Conservation (phyloP, 768 basidiomycete genomes). For the Mycena haematopus region DNA sequence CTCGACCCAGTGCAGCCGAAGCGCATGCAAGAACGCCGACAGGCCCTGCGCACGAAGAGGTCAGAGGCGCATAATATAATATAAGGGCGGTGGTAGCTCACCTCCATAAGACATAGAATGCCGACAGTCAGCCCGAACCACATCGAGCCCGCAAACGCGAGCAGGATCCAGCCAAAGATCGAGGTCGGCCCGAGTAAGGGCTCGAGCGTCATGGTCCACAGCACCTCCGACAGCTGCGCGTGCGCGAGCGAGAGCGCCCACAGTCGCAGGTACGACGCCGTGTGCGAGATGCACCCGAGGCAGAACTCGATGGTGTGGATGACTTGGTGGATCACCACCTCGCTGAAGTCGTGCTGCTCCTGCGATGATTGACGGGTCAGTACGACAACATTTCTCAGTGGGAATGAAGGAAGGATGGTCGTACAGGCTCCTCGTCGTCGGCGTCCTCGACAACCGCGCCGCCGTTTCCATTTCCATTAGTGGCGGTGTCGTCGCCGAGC, state of each 20-base stretch:
- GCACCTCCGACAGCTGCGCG: constrained; percentile 93
- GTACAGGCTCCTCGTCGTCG: constrained; percentile 75
- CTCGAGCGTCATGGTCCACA: constrained; percentile 88
- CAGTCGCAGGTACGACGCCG: constrained; percentile 89
- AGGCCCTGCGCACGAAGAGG: constrained; percentile 64
- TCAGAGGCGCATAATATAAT: constrained; percentile 21
- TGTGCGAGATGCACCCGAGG: constrained; percentile 98
- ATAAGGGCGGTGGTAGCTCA: constrained; percentile 37
- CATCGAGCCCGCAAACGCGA: constrained; percentile 59
- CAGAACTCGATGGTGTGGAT: constrained; percentile 99
- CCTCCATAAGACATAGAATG: constrained; percentile 96
- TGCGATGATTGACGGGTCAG: constrained; percentile 35
- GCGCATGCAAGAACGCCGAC: constrained; percentile 94
- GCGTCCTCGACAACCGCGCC: constrained; percentile 74
- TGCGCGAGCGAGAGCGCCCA: constrained; percentile 99
- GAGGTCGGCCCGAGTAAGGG: constrained; percentile 65
- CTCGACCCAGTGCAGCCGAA: constrained; percentile 98
- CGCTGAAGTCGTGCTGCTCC: constrained; percentile 92
- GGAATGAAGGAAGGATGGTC: constrained; percentile 40
- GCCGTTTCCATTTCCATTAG: constrained; percentile 18
- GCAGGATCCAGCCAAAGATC: constrained; percentile 61
- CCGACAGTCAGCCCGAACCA: constrained; percentile 84
- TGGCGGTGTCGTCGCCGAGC: constrained; percentile 79
- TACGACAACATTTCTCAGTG: constrained; percentile 24
- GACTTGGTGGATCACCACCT: constrained; percentile 94